Conservation (phyloP, 306 rosid species). For the Trichosanthes cucumerina region DNA sequence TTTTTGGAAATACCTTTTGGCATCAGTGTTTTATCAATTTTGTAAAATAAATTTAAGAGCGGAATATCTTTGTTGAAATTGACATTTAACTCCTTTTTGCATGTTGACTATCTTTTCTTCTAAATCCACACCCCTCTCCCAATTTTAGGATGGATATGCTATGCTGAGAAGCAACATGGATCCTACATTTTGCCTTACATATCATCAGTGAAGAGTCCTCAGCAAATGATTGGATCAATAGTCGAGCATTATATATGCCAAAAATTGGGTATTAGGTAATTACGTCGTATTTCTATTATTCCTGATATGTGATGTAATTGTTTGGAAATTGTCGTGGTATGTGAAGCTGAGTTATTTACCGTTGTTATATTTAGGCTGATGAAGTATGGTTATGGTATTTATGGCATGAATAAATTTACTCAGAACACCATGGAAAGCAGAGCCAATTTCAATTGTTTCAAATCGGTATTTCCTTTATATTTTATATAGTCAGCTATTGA, state of each 20-base stretch:
- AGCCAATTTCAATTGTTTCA: background rate
- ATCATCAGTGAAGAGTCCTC: constrained; percentile 88
- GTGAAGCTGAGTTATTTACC: background rate
- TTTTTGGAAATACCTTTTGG: background rate
- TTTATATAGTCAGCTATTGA: background rate
- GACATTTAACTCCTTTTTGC: background rate
- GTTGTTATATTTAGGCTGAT: background rate
- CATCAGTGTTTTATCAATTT: background rate
- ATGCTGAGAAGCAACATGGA: constrained; percentile 95
- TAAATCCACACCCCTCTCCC: background rate
- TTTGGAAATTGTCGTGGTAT: background rate
- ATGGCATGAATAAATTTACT: background rate
- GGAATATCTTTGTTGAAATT: background rate
- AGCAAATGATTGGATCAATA: constrained; percentile 77
- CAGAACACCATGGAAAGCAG: background rate
- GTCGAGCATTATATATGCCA: constrained; percentile 52
- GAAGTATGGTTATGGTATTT: background rate
- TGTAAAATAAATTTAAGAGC: background rate
- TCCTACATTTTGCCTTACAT: constrained; percentile 72
- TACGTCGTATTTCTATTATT: background rate
- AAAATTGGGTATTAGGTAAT: constrained; percentile 65
- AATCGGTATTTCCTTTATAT: background rate
- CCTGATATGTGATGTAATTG: background rate
- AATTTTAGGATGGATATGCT: constrained; percentile 90
- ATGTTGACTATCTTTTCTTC: background rate